phyloP scores from a whole-genome alignment of 208 protist species.

The Trypanosoma rangeli region DNA sequence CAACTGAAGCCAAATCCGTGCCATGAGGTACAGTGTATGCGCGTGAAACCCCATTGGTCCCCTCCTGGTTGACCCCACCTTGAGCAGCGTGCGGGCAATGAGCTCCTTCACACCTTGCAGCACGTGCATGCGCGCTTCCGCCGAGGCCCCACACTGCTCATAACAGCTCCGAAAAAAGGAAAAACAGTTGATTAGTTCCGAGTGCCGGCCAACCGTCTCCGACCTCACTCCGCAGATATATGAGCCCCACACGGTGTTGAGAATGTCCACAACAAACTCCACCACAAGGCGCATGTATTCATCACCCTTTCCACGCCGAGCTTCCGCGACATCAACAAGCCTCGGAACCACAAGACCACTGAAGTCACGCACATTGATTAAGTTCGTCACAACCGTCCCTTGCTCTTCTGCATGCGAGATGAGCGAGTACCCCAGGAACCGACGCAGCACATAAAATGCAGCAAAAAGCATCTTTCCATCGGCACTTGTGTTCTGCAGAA shows the following conservation, averaged over 20 bases:
- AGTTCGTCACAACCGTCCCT: constrained; percentile 44
- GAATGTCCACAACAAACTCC: constrained; percentile 41
- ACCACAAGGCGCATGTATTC: constrained; percentile 65
- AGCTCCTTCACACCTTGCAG: constrained; percentile 80
- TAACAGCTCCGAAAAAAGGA: constrained; percentile 55
- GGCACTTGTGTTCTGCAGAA: constrained; percentile 35
- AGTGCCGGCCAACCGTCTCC: constrained; percentile 29
- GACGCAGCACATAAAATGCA: constrained; percentile 55
- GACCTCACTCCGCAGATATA: constrained; percentile 8
- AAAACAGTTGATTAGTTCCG: constrained; percentile 50
- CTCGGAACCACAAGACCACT: constrained; percentile 47
- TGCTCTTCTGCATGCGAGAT: constrained; percentile 46
- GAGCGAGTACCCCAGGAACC: constrained; percentile 65
- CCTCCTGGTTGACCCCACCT: not conserved
- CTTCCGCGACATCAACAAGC: constrained; percentile 51
- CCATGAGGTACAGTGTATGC: constrained; percentile 36
- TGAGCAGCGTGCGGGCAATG: constrained; percentile 50
- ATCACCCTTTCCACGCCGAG: constrained; percentile 44
- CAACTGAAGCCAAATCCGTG: constrained; percentile 62
- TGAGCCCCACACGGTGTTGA: constrained; percentile 56
- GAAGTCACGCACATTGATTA: constrained; percentile 65
- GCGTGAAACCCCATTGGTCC: constrained; percentile 9
- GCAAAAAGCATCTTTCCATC: constrained; percentile 51
- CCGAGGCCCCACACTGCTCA: constrained; percentile 25
- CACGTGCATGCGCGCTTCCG: constrained; percentile 64